These are phyloP conservation scores for Cladosporium halotolerans DNA, from an alignment of 2,329 filamentous ascomycete genomes.

Conservation along the genomic window DNA sequence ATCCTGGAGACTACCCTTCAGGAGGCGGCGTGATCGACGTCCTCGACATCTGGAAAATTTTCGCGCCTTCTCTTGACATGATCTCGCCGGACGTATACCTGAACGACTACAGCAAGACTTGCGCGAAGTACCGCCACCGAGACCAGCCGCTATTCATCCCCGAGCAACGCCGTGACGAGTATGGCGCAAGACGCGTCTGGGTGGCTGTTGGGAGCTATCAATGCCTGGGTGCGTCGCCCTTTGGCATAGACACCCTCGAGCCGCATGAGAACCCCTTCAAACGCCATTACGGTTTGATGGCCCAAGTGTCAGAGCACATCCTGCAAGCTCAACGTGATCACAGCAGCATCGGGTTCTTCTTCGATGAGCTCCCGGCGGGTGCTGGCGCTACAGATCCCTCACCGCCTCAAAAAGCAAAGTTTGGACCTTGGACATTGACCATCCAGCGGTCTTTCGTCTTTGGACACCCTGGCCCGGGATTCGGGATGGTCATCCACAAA, in stretches of 20 bases:
- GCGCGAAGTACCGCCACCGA: slow-evolving; percentile 39
- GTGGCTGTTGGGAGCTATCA: slow-evolving; percentile 37
- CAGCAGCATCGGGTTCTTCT: slow-evolving; percentile 38
- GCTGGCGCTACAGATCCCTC: slow-evolving; percentile 25
- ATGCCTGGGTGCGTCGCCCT: slow-evolving; percentile 35
- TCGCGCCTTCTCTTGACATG: slow-evolving; percentile 41
- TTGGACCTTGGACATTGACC: slow-evolving; percentile 29
- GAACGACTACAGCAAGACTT: slow-evolving; percentile 42
- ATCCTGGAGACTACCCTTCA: slow-evolving; percentile 44
- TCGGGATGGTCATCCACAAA: slow-evolving; percentile 40
- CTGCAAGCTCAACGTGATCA: slow-evolving; percentile 36
- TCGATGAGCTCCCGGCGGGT: slow-evolving; percentile 31
- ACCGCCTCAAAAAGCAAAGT: slow-evolving; percentile 26
- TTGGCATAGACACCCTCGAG: slow-evolving; percentile 39
- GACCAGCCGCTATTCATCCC: slow-evolving; percentile 47
- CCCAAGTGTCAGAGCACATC: slow-evolving; percentile 30
- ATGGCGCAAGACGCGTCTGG: slow-evolving; percentile 40
- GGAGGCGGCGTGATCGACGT: slow-evolving; percentile 40
- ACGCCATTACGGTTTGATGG: slow-evolving; percentile 37
- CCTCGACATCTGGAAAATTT: slow-evolving; percentile 41
- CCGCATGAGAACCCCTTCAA: slow-evolving; percentile 30
- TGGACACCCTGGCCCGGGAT: slow-evolving; percentile 36
- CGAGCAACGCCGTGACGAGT: slow-evolving; percentile 46
- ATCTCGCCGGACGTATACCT: slow-evolving; percentile 46
- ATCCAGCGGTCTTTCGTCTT: slow-evolving; percentile 43